phyloP scores from a whole-genome alignment of 495 filamentous ascomycete genomes.

The Polyplosphaeria fusca region DNA sequence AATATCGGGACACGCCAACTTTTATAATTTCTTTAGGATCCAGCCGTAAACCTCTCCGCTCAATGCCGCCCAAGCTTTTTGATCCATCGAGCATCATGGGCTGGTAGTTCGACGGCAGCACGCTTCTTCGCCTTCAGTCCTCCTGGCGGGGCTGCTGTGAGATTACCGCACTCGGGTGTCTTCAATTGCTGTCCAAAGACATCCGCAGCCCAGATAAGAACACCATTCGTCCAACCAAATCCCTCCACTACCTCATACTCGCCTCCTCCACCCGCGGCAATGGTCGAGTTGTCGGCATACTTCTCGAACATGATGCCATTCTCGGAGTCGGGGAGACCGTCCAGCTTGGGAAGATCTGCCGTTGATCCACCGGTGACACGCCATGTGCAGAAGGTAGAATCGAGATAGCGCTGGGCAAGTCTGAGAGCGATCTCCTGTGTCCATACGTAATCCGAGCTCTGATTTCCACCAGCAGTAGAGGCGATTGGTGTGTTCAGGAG shows the following conservation, averaged over 20 bases:
- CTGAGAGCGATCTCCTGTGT: constrained; percentile 28
- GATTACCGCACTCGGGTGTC: constrained; percentile 33
- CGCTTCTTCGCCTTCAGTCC: constrained; percentile 7
- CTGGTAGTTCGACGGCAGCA: constrained; percentile 24
- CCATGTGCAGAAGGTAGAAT: constrained; percentile 38
- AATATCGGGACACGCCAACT: too few relatives aligned
- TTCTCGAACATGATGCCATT: constrained; percentile 38
- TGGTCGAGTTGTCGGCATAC: constrained; percentile 30
- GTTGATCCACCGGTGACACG: constrained; percentile 33
- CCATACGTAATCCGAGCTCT: constrained; percentile 26
- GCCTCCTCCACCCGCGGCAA: constrained; percentile 31
- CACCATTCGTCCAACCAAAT: constrained; percentile 38
- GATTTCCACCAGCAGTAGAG: not conserved
- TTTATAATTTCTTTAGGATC: too few relatives aligned
- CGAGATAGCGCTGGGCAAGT: constrained; percentile 35
- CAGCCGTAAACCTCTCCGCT: too few relatives aligned
- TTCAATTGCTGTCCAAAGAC: constrained; percentile 29
- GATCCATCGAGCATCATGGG: constrained; percentile 30
- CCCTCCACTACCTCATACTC: constrained; percentile 37
- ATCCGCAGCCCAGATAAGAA: constrained; percentile 36
- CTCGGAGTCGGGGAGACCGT: constrained; percentile 1
- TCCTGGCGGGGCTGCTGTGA: constrained; percentile 15
- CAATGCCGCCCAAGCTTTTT: constrained; percentile 27
- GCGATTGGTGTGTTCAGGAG: constrained; percentile 30
- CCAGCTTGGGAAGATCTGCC: constrained; percentile 12